Percentiles rank a stretch among this genome's conserved stretches.
Conservation (phyloP, 2,329 filamentous ascomycete species). For the Hypoxylon sp. region DNA sequence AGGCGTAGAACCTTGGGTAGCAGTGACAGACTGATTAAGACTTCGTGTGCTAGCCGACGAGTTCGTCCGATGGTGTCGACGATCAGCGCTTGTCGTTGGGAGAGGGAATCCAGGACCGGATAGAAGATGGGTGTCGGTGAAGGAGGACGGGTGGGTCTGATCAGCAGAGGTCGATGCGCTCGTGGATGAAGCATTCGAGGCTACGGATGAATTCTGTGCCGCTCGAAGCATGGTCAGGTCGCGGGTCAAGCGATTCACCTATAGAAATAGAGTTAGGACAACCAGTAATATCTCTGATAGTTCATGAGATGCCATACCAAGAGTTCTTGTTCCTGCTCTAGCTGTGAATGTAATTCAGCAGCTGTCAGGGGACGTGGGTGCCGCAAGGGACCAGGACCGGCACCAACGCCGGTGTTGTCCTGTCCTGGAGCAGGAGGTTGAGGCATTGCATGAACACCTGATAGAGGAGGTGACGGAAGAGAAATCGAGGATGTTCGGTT, state of each 20-base stretch:
- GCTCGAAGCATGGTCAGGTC: constrained; percentile 87
- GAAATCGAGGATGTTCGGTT: constrained; percentile 56
- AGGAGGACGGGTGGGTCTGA: constrained; percentile 57
- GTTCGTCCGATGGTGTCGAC: constrained; percentile 69
- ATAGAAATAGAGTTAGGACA: constrained; percentile 24
- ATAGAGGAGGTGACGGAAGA: constrained; percentile 52
- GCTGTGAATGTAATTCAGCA: constrained; percentile 86
- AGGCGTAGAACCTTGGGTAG: constrained; percentile 57
- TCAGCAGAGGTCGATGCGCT: constrained; percentile 65
- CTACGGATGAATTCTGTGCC: constrained; percentile 75
- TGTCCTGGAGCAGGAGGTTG: constrained; percentile 49
- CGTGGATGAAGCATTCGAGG: constrained; percentile 74
- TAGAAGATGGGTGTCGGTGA: constrained; percentile 65
- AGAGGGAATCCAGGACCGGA: constrained; percentile 71
- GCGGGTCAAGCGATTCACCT: constrained; percentile 93
- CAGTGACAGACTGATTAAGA: constrained; percentile 59
- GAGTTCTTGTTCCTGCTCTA: constrained; percentile 96
- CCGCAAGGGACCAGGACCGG: constrained; percentile 79
- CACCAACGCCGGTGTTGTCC: constrained; percentile 62
- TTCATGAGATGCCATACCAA: constrained; percentile 72
- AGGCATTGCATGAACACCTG: constrained; percentile 41
- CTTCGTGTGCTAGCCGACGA: constrained; percentile 69
- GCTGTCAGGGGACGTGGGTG: constrained; percentile 90
- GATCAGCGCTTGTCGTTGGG: constrained; percentile 61
- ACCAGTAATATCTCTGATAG: not conserved